Percentiles rank a stretch among this genome's conserved stretches.
phyloP scores from a whole-genome alignment of 345 rosid species.

The Syzygium jambos region DNA sequence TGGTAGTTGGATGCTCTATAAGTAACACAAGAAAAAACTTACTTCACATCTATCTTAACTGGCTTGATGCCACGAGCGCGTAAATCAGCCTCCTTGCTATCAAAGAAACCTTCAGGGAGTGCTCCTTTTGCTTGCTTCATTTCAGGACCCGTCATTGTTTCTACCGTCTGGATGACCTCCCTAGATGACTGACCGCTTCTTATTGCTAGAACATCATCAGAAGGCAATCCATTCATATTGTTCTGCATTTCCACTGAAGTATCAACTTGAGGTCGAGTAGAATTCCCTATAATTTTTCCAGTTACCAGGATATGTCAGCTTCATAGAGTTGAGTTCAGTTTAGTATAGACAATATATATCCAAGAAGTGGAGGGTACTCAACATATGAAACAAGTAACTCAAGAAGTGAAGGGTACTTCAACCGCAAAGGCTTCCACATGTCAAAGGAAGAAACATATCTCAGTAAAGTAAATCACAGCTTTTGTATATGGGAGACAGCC shows the following conservation, averaged over 20 bases:
- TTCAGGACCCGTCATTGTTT: constrained; percentile 21
- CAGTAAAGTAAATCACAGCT: background rate
- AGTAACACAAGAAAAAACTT: constrained; percentile 19
- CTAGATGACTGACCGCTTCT: constrained; percentile 18
- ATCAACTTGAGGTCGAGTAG: background rate
- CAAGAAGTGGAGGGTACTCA: background rate
- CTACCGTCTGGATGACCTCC: constrained; percentile 18
- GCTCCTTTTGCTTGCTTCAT: constrained; percentile 49
- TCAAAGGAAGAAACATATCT: background rate
- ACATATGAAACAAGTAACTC: background rate
- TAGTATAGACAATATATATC: background rate
- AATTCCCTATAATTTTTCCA: background rate
- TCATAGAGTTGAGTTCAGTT: background rate
- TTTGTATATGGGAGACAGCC: background rate
- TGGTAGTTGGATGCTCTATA: background rate
- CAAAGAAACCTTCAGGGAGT: constrained; percentile 91
- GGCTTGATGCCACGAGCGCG: constrained; percentile 93
- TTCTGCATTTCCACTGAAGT: constrained; percentile 4
- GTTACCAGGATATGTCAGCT: constrained; percentile 1
- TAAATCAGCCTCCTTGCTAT: constrained; percentile 89
- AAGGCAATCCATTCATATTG: constrained; percentile 9
- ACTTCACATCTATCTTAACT: constrained; percentile 88
- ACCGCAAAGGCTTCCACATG: background rate
- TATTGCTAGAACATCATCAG: background rate
- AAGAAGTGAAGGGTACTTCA: background rate